These are phyloP conservation scores for Chytriomyces hyalinus DNA, from an alignment of 192 early-diverging fungal species.

Conservation along the genomic window DNA sequence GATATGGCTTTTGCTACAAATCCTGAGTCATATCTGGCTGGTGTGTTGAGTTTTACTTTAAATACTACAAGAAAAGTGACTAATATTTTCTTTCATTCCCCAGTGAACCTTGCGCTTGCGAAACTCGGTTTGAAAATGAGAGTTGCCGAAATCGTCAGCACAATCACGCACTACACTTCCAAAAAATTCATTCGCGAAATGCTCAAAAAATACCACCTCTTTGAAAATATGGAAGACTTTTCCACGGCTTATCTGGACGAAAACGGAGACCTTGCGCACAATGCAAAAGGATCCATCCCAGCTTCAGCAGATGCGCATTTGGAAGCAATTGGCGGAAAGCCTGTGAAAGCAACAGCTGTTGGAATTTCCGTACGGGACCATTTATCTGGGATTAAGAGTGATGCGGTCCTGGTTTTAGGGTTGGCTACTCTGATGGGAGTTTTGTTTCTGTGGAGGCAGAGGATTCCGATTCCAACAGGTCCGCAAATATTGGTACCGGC, in stretches of 20 bases:
- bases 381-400: background rate
- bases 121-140: constrained; percentile 62
- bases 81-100: background rate
- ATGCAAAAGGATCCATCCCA: constrained; percentile 16
- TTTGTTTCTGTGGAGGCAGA: constrained; percentile 26
- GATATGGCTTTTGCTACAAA: constrained; percentile 81
- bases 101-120: constrained; percentile 71
- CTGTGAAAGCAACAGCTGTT: background rate
- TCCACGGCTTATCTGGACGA: background rate
- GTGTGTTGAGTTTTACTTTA: background rate
- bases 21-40: constrained; percentile 76
- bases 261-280: background rate
- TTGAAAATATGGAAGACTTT: constrained; percentile 26
- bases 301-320: constrained; percentile 15
- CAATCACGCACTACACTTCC: background rate
- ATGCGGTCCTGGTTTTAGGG: constrained; percentile 13
- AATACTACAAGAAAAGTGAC: background rate
- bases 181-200: background rate
- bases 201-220: constrained; percentile 18
- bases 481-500: background rate
- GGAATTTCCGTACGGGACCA: background rate
- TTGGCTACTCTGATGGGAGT: constrained; percentile 19
- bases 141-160: background rate
- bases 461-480: constrained; percentile 10
- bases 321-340: background rate